Evolutionary conservation across 495 filamentous ascomycete genomes (phyloP), one percentile per base, ranked within the genome.

Genomic region (Penicillium cinerascens): DNA sequence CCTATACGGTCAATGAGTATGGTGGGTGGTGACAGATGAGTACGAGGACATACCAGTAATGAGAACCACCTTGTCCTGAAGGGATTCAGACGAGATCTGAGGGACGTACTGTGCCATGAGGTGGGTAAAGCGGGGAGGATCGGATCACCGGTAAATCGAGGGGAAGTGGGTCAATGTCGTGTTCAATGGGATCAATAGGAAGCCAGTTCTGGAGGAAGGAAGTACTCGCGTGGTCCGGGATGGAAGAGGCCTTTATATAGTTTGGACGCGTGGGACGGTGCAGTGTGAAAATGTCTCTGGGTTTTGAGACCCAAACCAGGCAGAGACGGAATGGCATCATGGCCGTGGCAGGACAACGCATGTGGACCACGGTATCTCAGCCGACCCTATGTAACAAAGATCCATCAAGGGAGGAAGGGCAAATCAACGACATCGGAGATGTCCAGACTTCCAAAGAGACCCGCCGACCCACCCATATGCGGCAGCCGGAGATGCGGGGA

Each of bases 51-150:
- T 59, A 79, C 75, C 75, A 43, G 76, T 78, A 37, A 79, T 64
- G 25, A 79, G 56, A 18, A 78, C 67, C 2, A 75, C 67, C 58
- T 79, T 73, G 38, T 69, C 67, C 38, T 66, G 68, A 33, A 79
- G 54, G 36, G 59, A 63, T 21, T 56, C 51, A 23, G 63, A 48
- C 38, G 64, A 66, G 49, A 69, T 60, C 27, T 46, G 55, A 40
- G 60, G 63, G 39, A 60, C 39, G 44, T 55, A 66, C 42, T 64
- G 63, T 36, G 63, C 54, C 63, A 66, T 66, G 46, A 39, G 42
- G 50, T 35, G 4, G 38, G 11, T 23, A n/a, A 23, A 25, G 15
- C 17, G 17, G 22, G 25, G 2, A 41, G 4, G 21, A 39, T n/a
- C 17, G 36, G 36, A n/a, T 5, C 5, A 17, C 27, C 27, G 27